Evolutionary conservation across 805 yeast species (phyloP).

Genomic region (Ascoidea tarda): DNA sequence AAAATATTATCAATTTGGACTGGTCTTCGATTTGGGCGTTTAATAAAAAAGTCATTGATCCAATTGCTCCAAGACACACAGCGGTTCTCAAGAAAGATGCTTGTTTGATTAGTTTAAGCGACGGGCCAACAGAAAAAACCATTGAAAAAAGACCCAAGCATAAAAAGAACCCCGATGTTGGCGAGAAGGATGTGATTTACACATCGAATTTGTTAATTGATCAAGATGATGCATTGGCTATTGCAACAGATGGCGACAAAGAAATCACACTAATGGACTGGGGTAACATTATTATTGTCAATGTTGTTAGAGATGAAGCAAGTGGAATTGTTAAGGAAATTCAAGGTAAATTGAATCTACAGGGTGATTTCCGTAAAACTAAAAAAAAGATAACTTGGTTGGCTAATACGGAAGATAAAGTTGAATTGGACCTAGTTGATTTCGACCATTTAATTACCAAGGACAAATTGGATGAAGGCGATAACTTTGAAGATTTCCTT

Average conservation of each 20-base stretch:
- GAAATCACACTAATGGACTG: slow-evolving; percentile 98
- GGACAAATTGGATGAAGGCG: slow-evolving; percentile 91
- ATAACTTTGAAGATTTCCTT: slow-evolving; percentile 81
- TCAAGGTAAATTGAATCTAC: slow-evolving; percentile 72
- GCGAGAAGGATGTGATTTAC: slow-evolving; percentile 65
- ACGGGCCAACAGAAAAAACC: slow-evolving; percentile 51
- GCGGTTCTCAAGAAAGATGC: slow-evolving; percentile 55
- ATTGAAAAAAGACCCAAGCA: slow-evolving; percentile 78
- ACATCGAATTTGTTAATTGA: slow-evolving; percentile 57
- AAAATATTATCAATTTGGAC: slow-evolving; percentile 90
- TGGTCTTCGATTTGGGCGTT: slow-evolving; percentile 98
- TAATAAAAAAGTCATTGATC: slow-evolving; percentile 95
- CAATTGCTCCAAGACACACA: slow-evolving; percentile 90
- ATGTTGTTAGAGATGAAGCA: slow-evolving; percentile 48
- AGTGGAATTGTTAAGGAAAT: slow-evolving; percentile 39
- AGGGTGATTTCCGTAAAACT: slow-evolving; percentile 95
- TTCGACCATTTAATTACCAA: slow-evolving; percentile 92
- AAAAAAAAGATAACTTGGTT: slow-evolving; percentile 93
- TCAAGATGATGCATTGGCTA: slow-evolving; percentile 69
- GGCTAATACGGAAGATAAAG: slow-evolving; percentile 64
- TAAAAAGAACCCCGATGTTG: slow-evolving; percentile 88
- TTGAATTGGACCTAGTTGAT: slow-evolving; percentile 68
- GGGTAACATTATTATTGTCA: slow-evolving; percentile 83
- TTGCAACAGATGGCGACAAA: slow-evolving; percentile 57
- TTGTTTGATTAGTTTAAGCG: slow-evolving; percentile 52